Base-by-base conservation (phyloP, 2,329 filamentous ascomycete genomes). In the Hymenoscyphus fructigenus region DNA sequence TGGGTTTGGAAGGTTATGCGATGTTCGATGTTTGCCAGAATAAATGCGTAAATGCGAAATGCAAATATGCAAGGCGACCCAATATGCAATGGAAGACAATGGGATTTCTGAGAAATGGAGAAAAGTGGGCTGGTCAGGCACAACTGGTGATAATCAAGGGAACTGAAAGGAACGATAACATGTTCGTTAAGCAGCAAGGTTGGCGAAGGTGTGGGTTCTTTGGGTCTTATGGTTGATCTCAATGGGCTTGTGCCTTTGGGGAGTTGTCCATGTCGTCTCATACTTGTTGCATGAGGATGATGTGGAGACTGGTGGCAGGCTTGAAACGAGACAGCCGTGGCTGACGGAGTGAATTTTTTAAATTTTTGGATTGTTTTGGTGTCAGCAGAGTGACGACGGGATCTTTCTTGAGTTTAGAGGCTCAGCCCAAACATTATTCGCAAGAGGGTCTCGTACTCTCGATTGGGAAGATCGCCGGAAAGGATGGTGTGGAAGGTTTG, bases 231-330 rank as follows among this genome's bases (percentile, higher is more conserved):
- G 47, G 20, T 26, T 23, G 20, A 53, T 53, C 23, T 53, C 23
- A 23, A 26, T 23, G 10, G 20, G n/a, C 12, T 14, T 20, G n/a
- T 23, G 10, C 44, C 20, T 10, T 53, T 26, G 47, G 20, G 47
- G 12, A 14, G 9, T 9, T 12, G 47, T 23, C 20, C 20, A 53
- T 10, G 9, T 53, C 47, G 20, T 53, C 47, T 53, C 47, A 53
- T 53, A 53, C 47, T 53, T 53, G 20, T 5, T 53, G 47, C 47
- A 53, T 53, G 20, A 53, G 20, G 12, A 53, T 53, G 47, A 53
- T 53, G 47, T 53, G 26, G 47, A 20, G 20, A 26, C 10, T 23
- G 47, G n/a, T 23, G 47, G 15, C 20, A 53, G 10, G 47, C 47
- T 53, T 26, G 47, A 53, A 53, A 53, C 47, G 47, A 53, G 47